A percentile compares a stretch with the other conserved stretches of the same genome.
Evolutionary conservation across 2,329 filamentous ascomycete genomes (phyloP).

Genomic region (Emydomyces testavorans): DNA sequence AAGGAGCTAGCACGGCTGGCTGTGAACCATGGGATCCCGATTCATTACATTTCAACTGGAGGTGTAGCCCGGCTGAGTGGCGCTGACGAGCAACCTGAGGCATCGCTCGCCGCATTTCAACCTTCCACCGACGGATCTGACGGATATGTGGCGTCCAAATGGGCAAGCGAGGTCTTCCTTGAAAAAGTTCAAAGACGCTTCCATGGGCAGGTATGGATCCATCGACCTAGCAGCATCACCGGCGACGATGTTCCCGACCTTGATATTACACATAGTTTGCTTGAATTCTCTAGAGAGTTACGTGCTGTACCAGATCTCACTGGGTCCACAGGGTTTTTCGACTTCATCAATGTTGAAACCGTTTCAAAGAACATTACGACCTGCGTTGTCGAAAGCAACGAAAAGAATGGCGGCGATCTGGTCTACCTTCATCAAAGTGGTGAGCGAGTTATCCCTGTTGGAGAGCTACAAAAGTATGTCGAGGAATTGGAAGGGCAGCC

Average conservation of each 20-base stretch:
- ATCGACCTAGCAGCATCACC: not conserved
- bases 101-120: not conserved
- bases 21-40: conserved; percentile 17
- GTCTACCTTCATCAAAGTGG: no score
- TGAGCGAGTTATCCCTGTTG: no score
- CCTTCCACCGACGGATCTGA: conserved; percentile 21
- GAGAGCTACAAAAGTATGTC: no score
- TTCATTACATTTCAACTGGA: conserved; percentile 25
- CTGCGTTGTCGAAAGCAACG: no score
- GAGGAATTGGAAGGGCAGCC: no score
- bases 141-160: conserved; percentile 32
- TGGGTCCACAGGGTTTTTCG: not conserved
- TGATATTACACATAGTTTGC: not conserved
- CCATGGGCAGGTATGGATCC: not conserved
- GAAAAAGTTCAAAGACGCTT: not conserved
- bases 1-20: conserved; percentile 18
- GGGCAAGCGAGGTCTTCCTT: conserved; percentile 32
- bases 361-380: not conserved
- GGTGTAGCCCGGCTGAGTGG: conserved; percentile 14
- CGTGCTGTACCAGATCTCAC: not conserved
- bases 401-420: no score
- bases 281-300: not conserved
- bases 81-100: no score
- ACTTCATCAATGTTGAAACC: not conserved
- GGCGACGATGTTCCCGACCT: not conserved